A percentile compares a stretch with the other conserved stretches of the same genome.
phyloP scores from a whole-genome alignment of 2,329 filamentous ascomycete genomes.

The Teratosphaeria gauchensis region DNA sequence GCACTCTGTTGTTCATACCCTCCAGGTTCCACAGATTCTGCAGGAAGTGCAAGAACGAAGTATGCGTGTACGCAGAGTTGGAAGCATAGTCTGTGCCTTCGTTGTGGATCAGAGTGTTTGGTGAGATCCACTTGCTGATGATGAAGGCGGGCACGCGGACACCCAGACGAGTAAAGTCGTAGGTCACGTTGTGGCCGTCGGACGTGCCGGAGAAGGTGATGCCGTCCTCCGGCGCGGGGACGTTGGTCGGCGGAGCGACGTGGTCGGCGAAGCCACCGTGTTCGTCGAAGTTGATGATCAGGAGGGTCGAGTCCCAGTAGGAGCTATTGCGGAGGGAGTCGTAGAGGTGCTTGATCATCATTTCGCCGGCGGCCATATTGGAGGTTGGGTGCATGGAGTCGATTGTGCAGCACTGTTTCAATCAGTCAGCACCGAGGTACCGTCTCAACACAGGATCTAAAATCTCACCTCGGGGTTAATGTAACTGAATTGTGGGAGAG shows the following conservation, averaged over 20 bases:
- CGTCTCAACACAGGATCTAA: slow-evolving; percentile 13
- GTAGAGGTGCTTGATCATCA: slow-evolving; percentile 34
- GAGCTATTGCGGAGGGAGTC: slow-evolving; percentile 31
- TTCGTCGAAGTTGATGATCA: slow-evolving; percentile 33
- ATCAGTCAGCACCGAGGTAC: background rate
- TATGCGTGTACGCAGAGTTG: slow-evolving; percentile 32
- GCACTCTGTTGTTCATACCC: slow-evolving; percentile 32
- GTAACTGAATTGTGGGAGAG: slow-evolving; percentile 18
- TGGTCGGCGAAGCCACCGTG: slow-evolving; percentile 34
- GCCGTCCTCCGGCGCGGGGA: slow-evolving; percentile 24
- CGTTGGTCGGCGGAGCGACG: slow-evolving; percentile 28
- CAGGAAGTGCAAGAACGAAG: slow-evolving; percentile 31
- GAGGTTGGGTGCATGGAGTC: slow-evolving; percentile 32
- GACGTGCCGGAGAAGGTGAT: slow-evolving; percentile 24
- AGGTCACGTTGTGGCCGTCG: slow-evolving; percentile 26
- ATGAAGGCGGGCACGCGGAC: slow-evolving; percentile 19
- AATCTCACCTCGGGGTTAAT: slow-evolving; percentile 16
- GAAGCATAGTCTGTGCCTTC: slow-evolving; percentile 29
- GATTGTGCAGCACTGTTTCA: slow-evolving; percentile 2
- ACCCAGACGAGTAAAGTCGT: slow-evolving; percentile 31
- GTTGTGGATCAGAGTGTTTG: slow-evolving; percentile 29
- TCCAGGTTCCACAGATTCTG: slow-evolving; percentile 33
- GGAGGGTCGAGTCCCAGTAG: slow-evolving; percentile 31
- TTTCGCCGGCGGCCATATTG: slow-evolving; percentile 29
- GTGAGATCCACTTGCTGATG: slow-evolving; percentile 6